These are phyloP conservation scores for Colletotrichum higginsianum DNA, from an alignment of 2,329 filamentous ascomycete genomes.

Conservation along the genomic window DNA sequence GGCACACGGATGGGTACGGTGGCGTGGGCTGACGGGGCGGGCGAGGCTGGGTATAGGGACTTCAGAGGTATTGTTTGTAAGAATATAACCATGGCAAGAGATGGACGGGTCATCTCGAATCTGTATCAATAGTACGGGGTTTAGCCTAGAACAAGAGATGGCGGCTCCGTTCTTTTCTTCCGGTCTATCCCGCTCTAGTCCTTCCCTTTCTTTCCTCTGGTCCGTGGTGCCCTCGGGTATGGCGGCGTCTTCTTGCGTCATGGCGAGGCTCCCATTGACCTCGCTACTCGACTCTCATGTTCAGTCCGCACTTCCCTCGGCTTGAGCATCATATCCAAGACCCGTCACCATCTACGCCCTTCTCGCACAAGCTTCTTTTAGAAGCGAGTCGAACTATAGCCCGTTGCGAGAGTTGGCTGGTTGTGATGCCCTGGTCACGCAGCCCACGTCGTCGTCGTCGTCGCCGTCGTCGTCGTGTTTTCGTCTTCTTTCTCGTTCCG, in stretches of 20 bases:
- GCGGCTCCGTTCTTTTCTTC: conserved; percentile 21
- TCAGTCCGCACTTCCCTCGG: background rate
- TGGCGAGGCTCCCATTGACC: background rate
- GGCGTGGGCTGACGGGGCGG: conserved; percentile 1
- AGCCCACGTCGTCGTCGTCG: background rate
- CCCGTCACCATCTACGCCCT: background rate
- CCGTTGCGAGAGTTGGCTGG: background rate
- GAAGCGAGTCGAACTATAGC: background rate
- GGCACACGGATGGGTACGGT: conserved; percentile 12
- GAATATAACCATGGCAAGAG: conserved; percentile 36
- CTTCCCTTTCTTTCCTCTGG: conserved; percentile 8
- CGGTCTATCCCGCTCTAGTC: background rate
- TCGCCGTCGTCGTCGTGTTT: background rate
- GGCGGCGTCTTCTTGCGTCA: background rate
- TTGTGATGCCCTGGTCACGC: background rate
- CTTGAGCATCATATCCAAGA: background rate
- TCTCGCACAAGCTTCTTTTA: too few species aligned
- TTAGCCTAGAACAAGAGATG: conserved; percentile 19
- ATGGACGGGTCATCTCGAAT: conserved; percentile 31
- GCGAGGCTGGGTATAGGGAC: conserved; percentile 1
- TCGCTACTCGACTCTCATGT: background rate
- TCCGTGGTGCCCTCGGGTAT: background rate
- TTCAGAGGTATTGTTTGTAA: conserved; percentile 41
- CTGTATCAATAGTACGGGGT: conserved; percentile 35
- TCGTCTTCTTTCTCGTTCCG: background rate